Percentiles rank a stretch among this genome's conserved stretches.
These are phyloP conservation scores for Neonectria punicea DNA, from an alignment of 2,329 filamentous ascomycete genomes.

Conservation along the genomic window DNA sequence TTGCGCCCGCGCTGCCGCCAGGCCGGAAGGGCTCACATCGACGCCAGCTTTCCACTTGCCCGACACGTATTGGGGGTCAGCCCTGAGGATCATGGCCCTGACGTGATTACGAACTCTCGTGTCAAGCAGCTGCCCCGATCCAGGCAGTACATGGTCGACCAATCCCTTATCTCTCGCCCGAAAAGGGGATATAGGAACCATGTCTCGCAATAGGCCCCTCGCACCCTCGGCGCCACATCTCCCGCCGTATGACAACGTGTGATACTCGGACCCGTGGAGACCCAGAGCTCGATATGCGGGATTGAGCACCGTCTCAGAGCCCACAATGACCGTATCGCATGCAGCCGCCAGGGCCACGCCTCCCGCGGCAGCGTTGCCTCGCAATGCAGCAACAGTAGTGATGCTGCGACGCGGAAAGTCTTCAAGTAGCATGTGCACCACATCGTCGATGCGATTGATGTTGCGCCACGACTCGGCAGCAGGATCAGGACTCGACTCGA, in stretches of 20 bases:
- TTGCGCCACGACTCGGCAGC: slow-evolving; percentile 25
- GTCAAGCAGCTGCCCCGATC: slow-evolving; percentile 1
- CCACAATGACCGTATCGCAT: slow-evolving; percentile 27
- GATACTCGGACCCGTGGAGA: slow-evolving; percentile 31
- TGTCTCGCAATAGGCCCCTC: slow-evolving; percentile 3
- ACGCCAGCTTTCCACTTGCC: slow-evolving; percentile 9
- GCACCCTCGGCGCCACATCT: slow-evolving; percentile 4
- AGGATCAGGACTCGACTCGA: slow-evolving; percentile 25
- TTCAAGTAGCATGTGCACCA: slow-evolving; percentile 10
- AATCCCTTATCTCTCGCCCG: slow-evolving; percentile 1
- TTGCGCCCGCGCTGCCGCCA: not conserved
- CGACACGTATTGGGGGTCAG: not conserved
- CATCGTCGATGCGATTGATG: slow-evolving; percentile 12
- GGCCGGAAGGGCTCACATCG: not conserved
- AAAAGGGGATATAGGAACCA: slow-evolving; percentile 7
- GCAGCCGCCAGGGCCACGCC: slow-evolving; percentile 30
- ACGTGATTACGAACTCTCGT: slow-evolving; percentile 6
- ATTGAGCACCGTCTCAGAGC: slow-evolving; percentile 28
- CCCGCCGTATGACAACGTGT: slow-evolving; percentile 24
- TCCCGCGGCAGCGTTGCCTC: slow-evolving; percentile 32
- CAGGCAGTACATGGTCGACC: slow-evolving; percentile 4
- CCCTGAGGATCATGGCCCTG: not conserved
- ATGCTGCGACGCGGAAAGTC: slow-evolving; percentile 3
- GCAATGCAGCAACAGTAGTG: slow-evolving; percentile 22
- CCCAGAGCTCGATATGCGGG: slow-evolving; percentile 30